Evolutionary conservation across 106 monocot species (phyloP), one percentile per base, ranked within the genome.

Genomic region (Dioscorea alata): DNA sequence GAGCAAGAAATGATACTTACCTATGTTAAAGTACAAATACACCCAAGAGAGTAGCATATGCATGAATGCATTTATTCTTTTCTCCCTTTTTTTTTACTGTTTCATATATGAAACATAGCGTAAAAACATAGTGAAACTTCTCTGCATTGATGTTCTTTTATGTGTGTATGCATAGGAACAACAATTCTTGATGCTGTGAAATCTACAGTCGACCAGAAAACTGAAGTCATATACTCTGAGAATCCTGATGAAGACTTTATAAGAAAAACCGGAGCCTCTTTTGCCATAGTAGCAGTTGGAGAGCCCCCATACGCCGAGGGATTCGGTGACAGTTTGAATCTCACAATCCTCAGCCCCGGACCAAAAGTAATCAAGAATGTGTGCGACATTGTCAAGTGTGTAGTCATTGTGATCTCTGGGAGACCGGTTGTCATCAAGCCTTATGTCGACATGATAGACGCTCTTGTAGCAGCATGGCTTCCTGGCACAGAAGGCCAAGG

Each of bases 401-500:
- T 78, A 9, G 91, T 91, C 24, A 73, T 91, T 17, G 22, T 87
- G 12, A 69, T 91, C 73, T 78, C 91, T 0, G 91, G 91, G 2
- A 65, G 91, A 65, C 91, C 91, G 12, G 64, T 91, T 0, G 87
- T 87, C 35, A 83, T 91, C 18, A 75, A 91, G 67, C 83, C 87
- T 0, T 91, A 78, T 51, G 12, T 91, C 4, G 23, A 17, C 8
- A 34, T 14, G 12, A 79, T 87, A 8, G 91, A 91, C 60, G 84
- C 84, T 9, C 80, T 91, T 8, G 84, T 88, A 6, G 93, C 82
- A 1, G 89, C 93, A 13, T 93, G 93, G 91, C 70, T 91, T 34
- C 91, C 91, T 2, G 91, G 91, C 0, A 68, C 81, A 6, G 86
- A 90, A 57, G 90, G 86, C 9, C 81, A 78, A 17, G 90, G 90